Evolutionary conservation across 2,329 filamentous ascomycete genomes (phyloP), one percentile per base, ranked within the genome.

Genomic region (Mycocentrospora acerina): DNA sequence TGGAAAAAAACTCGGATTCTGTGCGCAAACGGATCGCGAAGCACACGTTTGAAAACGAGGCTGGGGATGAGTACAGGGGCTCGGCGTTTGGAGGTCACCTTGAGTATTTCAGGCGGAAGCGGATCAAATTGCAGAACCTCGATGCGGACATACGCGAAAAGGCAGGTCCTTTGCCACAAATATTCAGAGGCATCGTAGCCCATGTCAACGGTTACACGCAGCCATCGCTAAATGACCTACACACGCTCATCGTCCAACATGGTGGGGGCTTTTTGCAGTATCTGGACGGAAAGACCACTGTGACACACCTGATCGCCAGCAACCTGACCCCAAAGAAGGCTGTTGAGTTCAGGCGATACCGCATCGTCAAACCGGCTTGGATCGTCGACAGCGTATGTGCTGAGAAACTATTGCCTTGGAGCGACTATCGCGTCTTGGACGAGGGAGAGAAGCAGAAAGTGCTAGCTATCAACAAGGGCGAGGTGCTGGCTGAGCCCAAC

Each of bases 171-270:
- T 88, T 86, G 48, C 88, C 90, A 8, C 82, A 81, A 46, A 89
- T 98, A 35, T 98, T 98, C 75, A 88, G 85, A 53, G 90, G 89
- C 1, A 78, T 97, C 7, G 90, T 95, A 10, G 89, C 85, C 8
- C 88, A 96, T 68, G 86, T 98, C 16, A 95, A 90, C 55, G 93
- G 93, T 32, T 98, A 97, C 63, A 98, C 93, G 0, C 91, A 97
- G 57, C 93, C 93, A 1, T 89, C 90, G 1, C 74, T 96, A 36
- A 90, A 90, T 54, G 82, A 95, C 75, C 79, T 98, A 13, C 91
- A 95, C 70, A 82, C 76, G 36, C 78, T 95, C 44, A 85, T 98
- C 39, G 91, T 98, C 13, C 81, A 86, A 54, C 83, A 97, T 79
- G 93, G 93, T n/a, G 94, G 90, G 22, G 88, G 86, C 0, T 97